Base-by-base conservation (phyloP, 140 eudicot genomes). In the Senecio squalidus region DNA sequence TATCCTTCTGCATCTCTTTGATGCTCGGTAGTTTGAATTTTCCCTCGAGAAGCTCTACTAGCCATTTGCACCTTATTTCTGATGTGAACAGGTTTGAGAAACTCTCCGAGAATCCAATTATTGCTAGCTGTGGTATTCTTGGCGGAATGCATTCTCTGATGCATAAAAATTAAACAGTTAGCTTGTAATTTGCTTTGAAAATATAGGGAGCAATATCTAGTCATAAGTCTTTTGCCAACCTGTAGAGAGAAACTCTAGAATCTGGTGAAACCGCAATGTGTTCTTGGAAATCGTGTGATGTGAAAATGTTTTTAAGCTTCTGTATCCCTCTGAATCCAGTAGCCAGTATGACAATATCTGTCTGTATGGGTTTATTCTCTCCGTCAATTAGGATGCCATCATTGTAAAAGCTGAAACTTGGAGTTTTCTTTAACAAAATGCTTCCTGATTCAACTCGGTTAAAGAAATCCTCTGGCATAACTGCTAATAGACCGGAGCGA, bases 101-200 rank as follows among this genome's bases (percentile, higher is more conserved):
- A 27, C 84, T 73, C 51, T 81, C n/a, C n/a, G n/a, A n/a, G n/a
- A n/a, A n/a, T n/a, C n/a, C n/a, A n/a, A n/a, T n/a, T n/a, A n/a
- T n/a, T 0, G 95, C 95, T 28, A 85, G 67, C 50, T 82, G 95
- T 11, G 95, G 79, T 58, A 81, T 82, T 38, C 80, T 65, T 1
- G 95, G 86, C 13, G 79, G 95, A 58, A 85, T 71, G 74, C 85
- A 78, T 74, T 84, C 74, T 77, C 94, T 81, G 70, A 28, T 0
- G 41, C 56, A 39, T n/a, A n/a, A n/a, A n/a, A n/a, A n/a, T n/a
- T n/a, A n/a, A n/a, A n/a, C n/a, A n/a, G n/a, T 30, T 31, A 47
- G 33, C 49, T 21, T 24, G 26, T 36, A 31, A 27, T 34, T 23
- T 25, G 53, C 10, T 26, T 45, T 0, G n/a, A 9, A 9, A 62